Evolutionary conservation across 352 stramenopile species (phyloP), one percentile per base, ranked within the genome.

Genomic region (Globisporangium spinosum): DNA sequence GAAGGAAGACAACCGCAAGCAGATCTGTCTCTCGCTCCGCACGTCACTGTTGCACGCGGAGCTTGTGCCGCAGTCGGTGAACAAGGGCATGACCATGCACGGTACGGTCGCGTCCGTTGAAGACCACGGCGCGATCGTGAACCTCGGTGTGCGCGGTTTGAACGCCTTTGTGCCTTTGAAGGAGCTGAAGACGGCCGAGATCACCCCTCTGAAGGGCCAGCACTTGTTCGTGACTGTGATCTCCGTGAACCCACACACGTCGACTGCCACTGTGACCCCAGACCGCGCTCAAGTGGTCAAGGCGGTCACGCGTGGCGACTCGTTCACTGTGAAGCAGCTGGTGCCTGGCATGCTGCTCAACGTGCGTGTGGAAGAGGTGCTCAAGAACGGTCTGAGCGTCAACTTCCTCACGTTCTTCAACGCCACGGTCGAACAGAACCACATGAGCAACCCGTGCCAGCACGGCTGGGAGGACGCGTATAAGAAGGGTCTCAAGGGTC

Each of bases 51-150:
- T 99, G 43, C 96, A 99, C 75, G 76, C 73, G 0, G 90, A 93
- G 58, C 77, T 96, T 4, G 68, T 68, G 32, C 70, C 82, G 34
- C 72, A 87, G 59, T 85, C 78, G 22, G 58, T 97, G 2, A 59
- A 57, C 49, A 96, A 95, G 65, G 87, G 78, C 53, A 80, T 92
- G 61, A 74, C 84, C 3, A 67, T 98, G 43, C 83, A 95, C 58
- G 95, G 92, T 60, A 91, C 85, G 23, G 88, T 99, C 54, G 65
- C 82, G 25, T 97, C 85, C 2, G 72, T 98, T 1, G 94, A 99
- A 76, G 95, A 98, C 80, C 95, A 98, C 76, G 96, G 96, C 58
- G 95, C 91, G 35, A 86, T 98, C 25, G 74, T 98, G 51, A 97
- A 97, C 79, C 49, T 98, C 8, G 91, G 91, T 35, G 80, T 97